Evolutionary conservation across 2,329 filamentous ascomycete genomes (phyloP), one percentile per base, ranked within the genome.

Genomic region (Didymella segeticola): DNA sequence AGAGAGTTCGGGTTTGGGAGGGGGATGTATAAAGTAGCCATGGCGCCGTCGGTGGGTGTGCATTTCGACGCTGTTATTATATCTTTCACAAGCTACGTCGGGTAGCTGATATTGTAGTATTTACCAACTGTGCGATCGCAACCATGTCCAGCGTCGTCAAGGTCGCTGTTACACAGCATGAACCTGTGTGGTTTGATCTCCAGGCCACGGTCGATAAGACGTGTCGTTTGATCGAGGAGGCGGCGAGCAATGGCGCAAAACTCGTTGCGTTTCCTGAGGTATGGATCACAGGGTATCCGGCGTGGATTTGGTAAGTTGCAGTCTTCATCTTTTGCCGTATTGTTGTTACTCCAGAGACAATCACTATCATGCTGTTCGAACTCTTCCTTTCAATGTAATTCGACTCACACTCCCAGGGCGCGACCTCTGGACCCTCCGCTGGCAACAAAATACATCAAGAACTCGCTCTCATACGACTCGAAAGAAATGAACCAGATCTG

Each of bases 171-270:
- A 79, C 82, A 0, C 84, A 88, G 63, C 79, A 81, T 5, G 85
- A 87, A 67, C 83, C 85, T 0, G 78, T 75, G 1, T 88, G 84
- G 84, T 76, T 88, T 7, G 82, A 88, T 61, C 77, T 88, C 2
- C 72, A 79, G 7, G 80, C 68, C 0, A 77, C 79, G 2, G 80
- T 87, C 1, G 66, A 77, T 1, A 88, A 88, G 66, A 86, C 85
- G 7, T 81, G 82, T 60, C 64, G 71, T 0, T 75, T 87, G 43
- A 86, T 88, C 58, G 69, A 76, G 30, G 79, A 84, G 60, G 86
- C 86, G 1, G 80, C 80, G 1, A 58, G 70, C 5, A 79, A 82
- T 36, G 81, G 80, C 1, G 83, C 83, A 2, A 77, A 84, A 52
- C 71, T 88, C 2, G 67, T 88, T 4, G 64, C 70, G 0, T 82